These are phyloP conservation scores for Auriculariales sp. DNA, from an alignment of 768 basidiomycete genomes.

Conservation along the genomic window DNA sequence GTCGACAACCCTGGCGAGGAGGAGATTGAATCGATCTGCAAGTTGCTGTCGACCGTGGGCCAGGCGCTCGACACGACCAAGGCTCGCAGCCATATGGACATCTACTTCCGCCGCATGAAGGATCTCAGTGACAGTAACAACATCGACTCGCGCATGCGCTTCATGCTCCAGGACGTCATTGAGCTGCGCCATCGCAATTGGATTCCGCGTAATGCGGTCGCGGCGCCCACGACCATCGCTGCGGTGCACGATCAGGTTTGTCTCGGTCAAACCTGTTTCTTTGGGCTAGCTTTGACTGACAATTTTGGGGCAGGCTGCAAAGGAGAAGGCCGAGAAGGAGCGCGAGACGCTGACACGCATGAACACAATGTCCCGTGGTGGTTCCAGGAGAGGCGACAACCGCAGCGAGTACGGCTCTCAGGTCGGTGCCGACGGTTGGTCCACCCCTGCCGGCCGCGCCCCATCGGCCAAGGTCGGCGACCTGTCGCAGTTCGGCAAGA, in stretches of 20 bases:
- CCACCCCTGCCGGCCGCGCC: slow-evolving; percentile 46
- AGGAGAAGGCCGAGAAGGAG: slow-evolving; percentile 51
- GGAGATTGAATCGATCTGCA: slow-evolving; percentile 93
- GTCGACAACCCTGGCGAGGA: slow-evolving; percentile 94
- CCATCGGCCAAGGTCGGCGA: slow-evolving; percentile 68
- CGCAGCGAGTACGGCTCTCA: slow-evolving; percentile 40
- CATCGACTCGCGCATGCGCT: slow-evolving; percentile 78
- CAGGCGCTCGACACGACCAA: slow-evolving; percentile 65
- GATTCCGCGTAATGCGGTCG: slow-evolving; percentile 53
- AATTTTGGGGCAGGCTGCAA: slow-evolving; percentile 42
- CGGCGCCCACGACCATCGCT: slow-evolving; percentile 77
- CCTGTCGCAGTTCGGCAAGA: slow-evolving; percentile 78
- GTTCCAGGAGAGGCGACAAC: slow-evolving; percentile 75
- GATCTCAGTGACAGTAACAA: slow-evolving; percentile 60
- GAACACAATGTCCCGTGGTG: slow-evolving; percentile 75
- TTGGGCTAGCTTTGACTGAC: not conserved
- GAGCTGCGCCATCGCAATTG: slow-evolving; percentile 79
- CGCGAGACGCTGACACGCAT: slow-evolving; percentile 46
- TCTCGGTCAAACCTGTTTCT: slow-evolving; percentile 8
- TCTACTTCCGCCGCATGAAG: slow-evolving; percentile 87
- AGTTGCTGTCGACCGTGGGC: slow-evolving; percentile 82
- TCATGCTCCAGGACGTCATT: slow-evolving; percentile 92
- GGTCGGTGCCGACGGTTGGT: slow-evolving; percentile 75
- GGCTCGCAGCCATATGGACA: slow-evolving; percentile 74
- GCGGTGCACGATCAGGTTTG: slow-evolving; percentile 76